Conservation (phyloP, 495 filamentous ascomycete species). For the Neurospora sp. region DNA sequence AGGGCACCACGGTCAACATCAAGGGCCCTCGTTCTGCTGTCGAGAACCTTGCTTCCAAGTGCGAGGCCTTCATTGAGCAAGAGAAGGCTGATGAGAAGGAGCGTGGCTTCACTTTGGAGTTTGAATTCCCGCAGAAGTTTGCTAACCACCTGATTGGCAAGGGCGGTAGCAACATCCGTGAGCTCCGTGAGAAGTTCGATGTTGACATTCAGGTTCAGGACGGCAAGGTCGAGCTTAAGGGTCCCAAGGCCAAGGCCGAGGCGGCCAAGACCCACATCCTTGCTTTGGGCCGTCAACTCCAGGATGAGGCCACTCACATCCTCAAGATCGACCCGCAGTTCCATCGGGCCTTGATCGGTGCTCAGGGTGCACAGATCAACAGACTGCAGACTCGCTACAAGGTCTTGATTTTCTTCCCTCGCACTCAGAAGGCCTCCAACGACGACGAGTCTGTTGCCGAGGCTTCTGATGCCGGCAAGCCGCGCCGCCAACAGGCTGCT, state of each 20-base stretch:
- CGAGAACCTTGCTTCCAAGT: conserved; percentile 55
- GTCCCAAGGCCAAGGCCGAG: conserved; percentile 60
- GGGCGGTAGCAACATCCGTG: conserved; percentile 85
- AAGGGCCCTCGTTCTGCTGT: conserved; percentile 67
- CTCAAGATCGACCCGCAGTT: conserved; percentile 81
- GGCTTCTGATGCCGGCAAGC: conserved; percentile 60
- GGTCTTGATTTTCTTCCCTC: conserved; percentile 90
- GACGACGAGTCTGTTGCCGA: conserved; percentile 65
- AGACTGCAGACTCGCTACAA: conserved; percentile 83
- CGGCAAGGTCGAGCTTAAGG: conserved; percentile 51
- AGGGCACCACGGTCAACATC: conserved; percentile 51
- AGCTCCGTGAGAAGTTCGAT: conserved; percentile 91
- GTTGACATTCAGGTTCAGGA: conserved; percentile 91
- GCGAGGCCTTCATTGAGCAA: conserved; percentile 65
- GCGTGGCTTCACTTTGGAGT: conserved; percentile 70
- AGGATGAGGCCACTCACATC: conserved; percentile 76
- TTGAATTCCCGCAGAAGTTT: conserved; percentile 90
- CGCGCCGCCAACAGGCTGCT: conserved; percentile 61
- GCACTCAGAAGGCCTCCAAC: conserved; percentile 45
- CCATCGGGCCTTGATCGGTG: conserved; percentile 85
- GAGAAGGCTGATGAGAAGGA: conserved; percentile 83
- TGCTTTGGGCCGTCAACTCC: conserved; percentile 63
- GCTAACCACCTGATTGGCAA: conserved; percentile 90
- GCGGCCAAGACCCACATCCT: conserved; percentile 68
- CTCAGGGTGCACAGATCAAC: conserved; percentile 80